Conservation (phyloP, 352 stramenopile species). For the Blastocystis sp. region DNA sequence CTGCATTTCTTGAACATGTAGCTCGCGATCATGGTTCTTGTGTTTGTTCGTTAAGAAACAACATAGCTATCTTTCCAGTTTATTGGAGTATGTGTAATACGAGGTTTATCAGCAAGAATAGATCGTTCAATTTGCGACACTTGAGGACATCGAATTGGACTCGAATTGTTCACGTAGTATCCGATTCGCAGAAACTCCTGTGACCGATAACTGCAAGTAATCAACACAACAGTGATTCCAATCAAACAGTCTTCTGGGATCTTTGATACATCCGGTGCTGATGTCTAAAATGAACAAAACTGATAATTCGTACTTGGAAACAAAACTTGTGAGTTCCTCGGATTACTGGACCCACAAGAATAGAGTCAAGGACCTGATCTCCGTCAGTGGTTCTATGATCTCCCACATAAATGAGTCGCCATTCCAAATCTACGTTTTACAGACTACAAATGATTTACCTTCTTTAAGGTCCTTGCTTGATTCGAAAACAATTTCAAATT, state of each 20-base stretch:
- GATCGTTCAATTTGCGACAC: slow-evolving; percentile 70
- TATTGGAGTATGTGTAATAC: slow-evolving; percentile 87
- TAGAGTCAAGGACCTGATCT: slow-evolving; percentile 93
- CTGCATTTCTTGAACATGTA: slow-evolving; percentile 8
- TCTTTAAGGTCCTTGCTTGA: slow-evolving; percentile 88
- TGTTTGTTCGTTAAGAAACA: not conserved
- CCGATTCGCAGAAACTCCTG: slow-evolving; percentile 89
- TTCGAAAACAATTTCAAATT: slow-evolving; percentile 99
- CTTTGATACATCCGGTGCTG: slow-evolving; percentile 79
- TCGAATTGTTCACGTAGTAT: slow-evolving; percentile 99
- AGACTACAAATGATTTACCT: slow-evolving; percentile 62
- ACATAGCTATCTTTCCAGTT: slow-evolving; percentile 74
- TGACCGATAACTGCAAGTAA: slow-evolving; percentile 91
- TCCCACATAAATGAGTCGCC: slow-evolving; percentile 97
- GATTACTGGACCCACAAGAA: slow-evolving; percentile 91
- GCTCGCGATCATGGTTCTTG: not conserved
- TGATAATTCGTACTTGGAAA: slow-evolving; percentile 70
- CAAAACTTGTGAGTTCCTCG: slow-evolving; percentile 97
- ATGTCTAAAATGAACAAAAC: slow-evolving; percentile 71
- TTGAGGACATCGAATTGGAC: slow-evolving; percentile 10
- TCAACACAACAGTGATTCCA: slow-evolving; percentile 93
- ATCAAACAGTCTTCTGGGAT: slow-evolving; percentile 90
- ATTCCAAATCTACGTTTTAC: slow-evolving; percentile 83
- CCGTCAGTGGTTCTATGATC: slow-evolving; percentile 85
- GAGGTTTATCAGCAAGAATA: slow-evolving; percentile 91